Percentiles rank a stretch among this genome's conserved stretches.
phyloP scores from a whole-genome alignment of 805 yeast genomes.

The Ogataea corticis region DNA sequence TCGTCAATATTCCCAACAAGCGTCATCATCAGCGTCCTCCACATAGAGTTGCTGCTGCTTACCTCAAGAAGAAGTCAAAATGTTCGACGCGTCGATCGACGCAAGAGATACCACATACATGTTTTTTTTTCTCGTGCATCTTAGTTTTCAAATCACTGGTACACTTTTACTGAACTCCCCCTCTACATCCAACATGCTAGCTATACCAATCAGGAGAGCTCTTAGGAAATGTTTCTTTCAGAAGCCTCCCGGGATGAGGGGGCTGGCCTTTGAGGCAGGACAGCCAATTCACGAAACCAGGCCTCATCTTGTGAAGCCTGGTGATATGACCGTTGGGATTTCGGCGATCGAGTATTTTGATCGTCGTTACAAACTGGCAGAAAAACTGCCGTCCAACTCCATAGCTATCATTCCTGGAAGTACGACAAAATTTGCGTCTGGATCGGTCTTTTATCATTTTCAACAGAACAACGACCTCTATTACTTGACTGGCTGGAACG shows the following conservation, averaged over 20 bases:
- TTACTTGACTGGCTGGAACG: conserved; percentile 90
- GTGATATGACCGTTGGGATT: conserved; percentile 87
- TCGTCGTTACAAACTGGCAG: conserved; percentile 63
- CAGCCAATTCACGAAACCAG: conserved; percentile 88
- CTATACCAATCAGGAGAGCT: not conserved
- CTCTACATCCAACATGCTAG: too few relatives aligned
- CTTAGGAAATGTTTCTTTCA: not conserved
- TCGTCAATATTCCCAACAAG: too few relatives aligned
- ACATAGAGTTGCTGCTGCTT: too few relatives aligned
- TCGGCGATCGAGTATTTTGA: conserved; percentile 77
- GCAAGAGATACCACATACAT: too few relatives aligned
- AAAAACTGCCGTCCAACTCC: conserved; percentile 58
- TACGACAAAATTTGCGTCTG: conserved; percentile 75
- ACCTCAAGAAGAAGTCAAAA: too few relatives aligned
- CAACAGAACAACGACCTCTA: conserved; percentile 89
- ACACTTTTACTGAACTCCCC: too few relatives aligned
- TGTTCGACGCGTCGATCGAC: conserved; percentile 3
- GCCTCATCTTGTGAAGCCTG: conserved; percentile 69
- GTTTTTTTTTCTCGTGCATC: too few relatives aligned
- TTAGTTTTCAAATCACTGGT: too few relatives aligned
- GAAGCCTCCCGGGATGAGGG: too few relatives aligned
- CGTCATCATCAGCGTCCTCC: too few relatives aligned
- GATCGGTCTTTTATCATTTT: conserved; percentile 87
- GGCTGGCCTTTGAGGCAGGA: conserved; percentile 47
- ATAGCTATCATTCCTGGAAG: conserved; percentile 76